Evolutionary conservation across 1,139 yeast genomes (phyloP), one percentile per base, ranked within the genome.

Genomic region (Yamadazyma pseudoaaseri): DNA sequence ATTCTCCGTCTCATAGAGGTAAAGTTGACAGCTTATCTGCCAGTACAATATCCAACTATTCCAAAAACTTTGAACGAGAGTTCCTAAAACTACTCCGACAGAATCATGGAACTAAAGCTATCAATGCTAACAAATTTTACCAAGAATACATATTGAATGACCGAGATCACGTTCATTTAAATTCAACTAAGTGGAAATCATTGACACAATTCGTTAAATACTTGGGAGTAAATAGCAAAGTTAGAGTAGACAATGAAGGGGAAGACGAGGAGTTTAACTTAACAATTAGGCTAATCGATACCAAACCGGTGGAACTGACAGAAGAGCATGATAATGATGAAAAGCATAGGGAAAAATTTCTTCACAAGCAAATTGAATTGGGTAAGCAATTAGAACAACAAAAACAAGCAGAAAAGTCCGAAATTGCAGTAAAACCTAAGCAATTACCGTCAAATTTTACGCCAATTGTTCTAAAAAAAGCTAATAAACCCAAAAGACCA

Each of bases 121-220:
- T 90, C 33, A 81, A 80, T 42, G 94, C 92, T 7, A 92, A 94
- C 58, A 74, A 79, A 51, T 87, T 87, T 52, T 92, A 92, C 61
- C 96, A 90, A 49, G 97, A 90, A 54, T 85, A 84, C 51, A 83
- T 85, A 34, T 61, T 73, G 36, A 75, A 75, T 43, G 86, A 89
- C 52, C 76, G 78, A 49, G 78, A 86, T 37, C 97, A 92, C 56
- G 66, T 89, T 4, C 98, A 90, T 55, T 79, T 92, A 83, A 89
- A 87, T 52, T 81, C 97, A 3, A 92, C 98, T 1, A 68, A 70
- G 42, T 92, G 95, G 90, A 56, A 72, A 3, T 75, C 84, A 4
- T 59, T 94, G 26, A 74, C 92, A 0, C 74, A 76, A 34, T 86
- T 90, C 54, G 72, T 87, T n/a, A 73, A 76, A 42, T 63, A 76